Percentiles rank a stretch among this genome's conserved stretches.
Evolutionary conservation across 352 stramenopile species (phyloP).

Genomic region (Phytophthora pinifolia): DNA sequence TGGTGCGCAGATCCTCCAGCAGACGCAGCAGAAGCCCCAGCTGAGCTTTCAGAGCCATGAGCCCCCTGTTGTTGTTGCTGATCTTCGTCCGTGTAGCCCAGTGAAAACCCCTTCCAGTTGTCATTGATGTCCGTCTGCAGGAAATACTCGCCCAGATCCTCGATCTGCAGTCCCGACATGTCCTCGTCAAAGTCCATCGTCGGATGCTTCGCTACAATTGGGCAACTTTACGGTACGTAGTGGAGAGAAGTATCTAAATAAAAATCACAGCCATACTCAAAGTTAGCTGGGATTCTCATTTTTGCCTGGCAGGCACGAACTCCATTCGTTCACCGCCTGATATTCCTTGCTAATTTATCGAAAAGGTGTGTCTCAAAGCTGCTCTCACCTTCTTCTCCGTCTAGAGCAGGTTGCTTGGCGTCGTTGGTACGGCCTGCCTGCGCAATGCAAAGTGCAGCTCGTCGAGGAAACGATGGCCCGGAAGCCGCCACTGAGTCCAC

Average conservation of each 20-base stretch:
- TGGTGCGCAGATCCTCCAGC: slow-evolving; percentile 18
- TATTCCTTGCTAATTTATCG: too few species aligned
- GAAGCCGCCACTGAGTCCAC: slow-evolving; percentile 16
- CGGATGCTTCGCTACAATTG: slow-evolving; percentile 1
- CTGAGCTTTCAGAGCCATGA: slow-evolving; percentile 1
- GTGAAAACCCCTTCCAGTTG: slow-evolving; percentile 70
- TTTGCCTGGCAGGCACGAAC: background rate
- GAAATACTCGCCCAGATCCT: slow-evolving; percentile 75
- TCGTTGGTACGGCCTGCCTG: background rate
- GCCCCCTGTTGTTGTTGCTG: slow-evolving; percentile 12
- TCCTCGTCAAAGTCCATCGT: slow-evolving; percentile 69
- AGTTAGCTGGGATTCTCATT: too few species aligned
- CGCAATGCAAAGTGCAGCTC: slow-evolving; percentile 16
- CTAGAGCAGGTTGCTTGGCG: too few species aligned
- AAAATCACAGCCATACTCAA: too few species aligned
- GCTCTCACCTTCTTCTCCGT: too few species aligned
- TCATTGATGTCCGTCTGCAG: slow-evolving; percentile 59
- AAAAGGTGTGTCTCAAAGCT: too few species aligned
- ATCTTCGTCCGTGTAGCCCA: slow-evolving; percentile 66
- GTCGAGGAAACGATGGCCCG: slow-evolving; percentile 20
- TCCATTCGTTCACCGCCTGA: background rate
- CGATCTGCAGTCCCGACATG: slow-evolving; percentile 72
- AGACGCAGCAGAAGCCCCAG: slow-evolving; percentile 7
- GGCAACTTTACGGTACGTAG: background rate
- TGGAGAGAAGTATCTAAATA: too few species aligned